Base-by-base conservation (phyloP, 1,284 basidiomycete genomes). In the Malassezia cuniculi region DNA sequence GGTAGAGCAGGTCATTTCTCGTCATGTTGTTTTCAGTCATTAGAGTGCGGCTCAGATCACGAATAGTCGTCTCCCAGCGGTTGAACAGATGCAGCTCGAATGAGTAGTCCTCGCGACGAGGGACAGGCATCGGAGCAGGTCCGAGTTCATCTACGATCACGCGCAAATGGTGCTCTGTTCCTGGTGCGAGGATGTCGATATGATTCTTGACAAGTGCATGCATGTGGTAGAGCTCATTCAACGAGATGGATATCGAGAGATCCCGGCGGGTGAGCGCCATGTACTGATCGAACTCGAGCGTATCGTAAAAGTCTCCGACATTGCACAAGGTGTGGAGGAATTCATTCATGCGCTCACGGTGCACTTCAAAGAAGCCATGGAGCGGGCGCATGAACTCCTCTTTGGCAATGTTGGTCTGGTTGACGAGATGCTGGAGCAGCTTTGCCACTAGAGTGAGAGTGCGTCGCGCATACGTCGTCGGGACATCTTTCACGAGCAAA, bases 241-340 rank as follows among this genome's bases (percentile, higher is more conserved):
- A 73, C n/a, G 93, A 95, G 66, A 99, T 97, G 69, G 85, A 82
- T 70, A 99, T 95, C 73, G 83, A 79, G 48, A 95, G 74, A 67
- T 97, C 90, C 71, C 94, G 95, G 75, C 97, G 97, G 43, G 89
- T 94, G 44, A 99, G 73, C 10, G 93, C 90, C 87, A 99, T 94
- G 70, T 99, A 99, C 74, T 97, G 93, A 70, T 97, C 90, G 80
- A 95, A 87, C 84, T 99, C 93, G 40, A 99, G 76, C 8, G 90
- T 89, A 56, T 97, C 93, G 70, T 95, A 95, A 68, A 99, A 99
- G 71, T 97, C 93, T 44, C 86, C 89, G 40, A 99, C 90, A 69
- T 97, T 93, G 66, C 93, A 95, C 39, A 99, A 74, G 52, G 79
- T 81, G 69, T 95, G 95, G 58, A 97, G 74, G 71, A 99, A 97